Percentiles rank a stretch among this genome's conserved stretches.
These are phyloP conservation scores for Tuber calosporum DNA, from an alignment of 495 filamentous ascomycete genomes.

Conservation along the genomic window DNA sequence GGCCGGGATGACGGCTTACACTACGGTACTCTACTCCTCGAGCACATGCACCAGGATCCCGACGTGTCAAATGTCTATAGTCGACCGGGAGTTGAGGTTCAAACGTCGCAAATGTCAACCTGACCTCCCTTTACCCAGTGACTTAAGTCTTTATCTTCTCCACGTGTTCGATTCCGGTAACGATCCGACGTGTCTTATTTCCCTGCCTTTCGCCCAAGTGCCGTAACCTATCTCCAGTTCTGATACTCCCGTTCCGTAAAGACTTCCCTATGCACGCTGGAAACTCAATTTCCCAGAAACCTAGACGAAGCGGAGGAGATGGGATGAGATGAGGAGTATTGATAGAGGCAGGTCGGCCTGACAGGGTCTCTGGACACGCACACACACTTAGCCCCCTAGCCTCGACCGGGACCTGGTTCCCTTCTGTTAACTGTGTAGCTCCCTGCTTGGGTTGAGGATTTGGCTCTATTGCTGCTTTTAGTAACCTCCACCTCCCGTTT, in stretches of 20 bases:
- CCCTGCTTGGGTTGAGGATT: background rate
- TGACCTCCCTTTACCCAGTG: conserved; percentile 14
- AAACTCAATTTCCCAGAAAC: conserved; percentile 18
- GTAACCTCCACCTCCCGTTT: background rate
- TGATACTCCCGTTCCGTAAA: conserved; percentile 7
- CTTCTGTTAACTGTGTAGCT: conserved; percentile 18
- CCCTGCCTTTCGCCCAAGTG: conserved; percentile 12
- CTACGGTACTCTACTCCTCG: background rate
- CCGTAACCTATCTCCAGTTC: conserved; percentile 9
- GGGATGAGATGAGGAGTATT: conserved; percentile 22
- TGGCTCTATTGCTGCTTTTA: background rate
- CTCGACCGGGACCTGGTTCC: conserved; percentile 8
- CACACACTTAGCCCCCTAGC: conserved; percentile 7
- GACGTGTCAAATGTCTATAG: conserved; percentile 25
- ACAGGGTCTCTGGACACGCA: conserved; percentile 7
- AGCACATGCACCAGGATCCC: conserved; percentile 18
- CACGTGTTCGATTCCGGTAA: conserved; percentile 20
- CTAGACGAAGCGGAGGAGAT: conserved; percentile 16
- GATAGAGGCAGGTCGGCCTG: conserved; percentile 6
- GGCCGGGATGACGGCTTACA: conserved; percentile 16
- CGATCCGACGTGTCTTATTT: conserved; percentile 13
- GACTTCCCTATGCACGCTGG: conserved; percentile 11
- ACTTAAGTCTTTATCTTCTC: conserved; percentile 7
- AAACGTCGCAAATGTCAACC: conserved; percentile 13
- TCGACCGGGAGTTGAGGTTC: conserved; percentile 11